Evolutionary conservation across 345 rosid species (phyloP), one percentile per base, ranked within the genome.

Genomic region (Gynandropsis gynandra): DNA sequence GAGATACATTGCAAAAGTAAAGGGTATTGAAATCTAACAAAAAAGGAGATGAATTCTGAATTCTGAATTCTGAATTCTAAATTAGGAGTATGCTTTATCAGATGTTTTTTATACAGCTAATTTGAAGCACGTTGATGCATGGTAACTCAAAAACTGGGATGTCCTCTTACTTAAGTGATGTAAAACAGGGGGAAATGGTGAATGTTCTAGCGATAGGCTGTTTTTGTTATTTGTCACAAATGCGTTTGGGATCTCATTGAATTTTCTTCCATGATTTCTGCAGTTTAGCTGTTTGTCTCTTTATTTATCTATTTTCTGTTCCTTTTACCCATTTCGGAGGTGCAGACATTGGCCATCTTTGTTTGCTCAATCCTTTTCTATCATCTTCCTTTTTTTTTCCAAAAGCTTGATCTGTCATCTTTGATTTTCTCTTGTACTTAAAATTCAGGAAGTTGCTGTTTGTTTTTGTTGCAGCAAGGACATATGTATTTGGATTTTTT

Each of bases 381-480:
- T 29, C 50, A 2, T 24, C 29, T 5, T 20, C 27, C 20, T 32
- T 12, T 50, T 42, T 50, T 16, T 47, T 13, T 1, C 4, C 45
- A 20, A 1, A 46, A 46, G 21, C 53, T 9, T 32, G 37, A 47
- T n/a, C 51, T 44, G 42, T 56, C 46, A 56, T 18, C 21, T 42
- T 49, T 65, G 34, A 39, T 37, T 27, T 56, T 64, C 19, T 50
- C 54, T 33, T 14, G n/a, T n/a, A 61, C 61, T 34, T 72, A 24
- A 42, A 39, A 58, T 53, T 19, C 79, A 93, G 99, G 99, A 93
- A 81, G 99, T 88, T 56, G 97, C 99, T 17, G 99, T 93, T n/a
- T n/a, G n/a, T n/a, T n/a, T n/a, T n/a, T n/a, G n/a, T n/a, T n/a
- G n/a, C n/a, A n/a, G n/a, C n/a, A n/a, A n/a, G n/a, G n/a, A n/a